Percentiles rank a stretch among this genome's conserved stretches.
Evolutionary conservation across 352 stramenopile genomes (phyloP).

Genomic region (Globisporangium paddicum): DNA sequence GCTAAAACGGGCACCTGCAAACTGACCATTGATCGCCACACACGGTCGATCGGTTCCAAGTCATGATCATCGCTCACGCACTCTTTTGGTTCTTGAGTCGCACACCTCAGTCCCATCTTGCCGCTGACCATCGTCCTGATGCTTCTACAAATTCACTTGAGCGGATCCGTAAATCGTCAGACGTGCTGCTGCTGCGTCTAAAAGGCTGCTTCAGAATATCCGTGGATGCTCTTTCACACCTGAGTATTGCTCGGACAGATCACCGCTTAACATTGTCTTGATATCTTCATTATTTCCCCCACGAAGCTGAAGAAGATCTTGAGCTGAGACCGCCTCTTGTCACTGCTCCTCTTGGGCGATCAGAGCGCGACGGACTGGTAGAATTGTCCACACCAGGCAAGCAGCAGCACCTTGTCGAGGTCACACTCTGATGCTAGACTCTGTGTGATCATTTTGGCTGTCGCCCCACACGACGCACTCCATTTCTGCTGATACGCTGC

Average conservation of each 20-base stretch:
- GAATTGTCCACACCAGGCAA: constrained; percentile 46
- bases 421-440: constrained; percentile 30
- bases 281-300: too few relatives aligned
- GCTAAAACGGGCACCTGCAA: neutral
- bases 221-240: too few relatives aligned
- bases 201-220: neutral
- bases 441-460: constrained; percentile 7
- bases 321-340: too few relatives aligned
- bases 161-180: neutral
- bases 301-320: too few relatives aligned
- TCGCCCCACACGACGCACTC: constrained; percentile 39
- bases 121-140: neutral
- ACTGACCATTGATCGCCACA: constrained; percentile 19
- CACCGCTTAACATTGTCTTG: too few relatives aligned
- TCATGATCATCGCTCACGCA: neutral
- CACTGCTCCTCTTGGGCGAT: neutral
- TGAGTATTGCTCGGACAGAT: too few relatives aligned
- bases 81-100: neutral
- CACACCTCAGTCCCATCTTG: neutral
- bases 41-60: neutral
- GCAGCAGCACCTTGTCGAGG: constrained; percentile 38
- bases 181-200: neutral
- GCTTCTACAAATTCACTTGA: neutral
- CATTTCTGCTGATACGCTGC: constrained; percentile 26
- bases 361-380: constrained; percentile 50